Percentiles rank a stretch among this genome's conserved stretches.
Evolutionary conservation across 1,139 yeast species (phyloP).

Genomic region (Yarrowia galli): DNA sequence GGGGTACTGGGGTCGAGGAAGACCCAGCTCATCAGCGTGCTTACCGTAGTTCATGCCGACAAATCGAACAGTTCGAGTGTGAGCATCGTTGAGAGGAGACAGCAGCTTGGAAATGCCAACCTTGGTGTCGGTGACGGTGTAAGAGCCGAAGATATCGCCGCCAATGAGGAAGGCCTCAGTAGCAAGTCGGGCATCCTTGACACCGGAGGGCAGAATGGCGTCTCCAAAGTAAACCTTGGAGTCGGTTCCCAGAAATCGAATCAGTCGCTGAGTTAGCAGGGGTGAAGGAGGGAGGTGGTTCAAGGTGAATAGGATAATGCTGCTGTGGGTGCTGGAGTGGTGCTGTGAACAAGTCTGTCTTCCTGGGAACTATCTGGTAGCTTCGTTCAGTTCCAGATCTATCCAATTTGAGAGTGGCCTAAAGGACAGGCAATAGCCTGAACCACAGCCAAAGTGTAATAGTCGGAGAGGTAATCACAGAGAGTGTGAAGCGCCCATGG

Average conservation of each 20-base stretch:
- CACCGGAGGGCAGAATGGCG: slow-evolving; percentile 52
- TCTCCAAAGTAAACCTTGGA: slow-evolving; percentile 56
- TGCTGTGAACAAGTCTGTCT: too few species aligned
- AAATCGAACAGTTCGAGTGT: slow-evolving; percentile 53
- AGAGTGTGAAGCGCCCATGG: too few species aligned
- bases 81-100: slow-evolving; percentile 53
- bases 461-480: too few species aligned
- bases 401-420: too few species aligned
- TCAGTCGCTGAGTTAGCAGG: slow-evolving; percentile 46
- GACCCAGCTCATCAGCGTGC: slow-evolving; percentile 47
- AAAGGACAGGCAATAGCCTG: too few species aligned
- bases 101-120: slow-evolving; percentile 51
- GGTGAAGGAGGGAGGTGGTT: too few species aligned
- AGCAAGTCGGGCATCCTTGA: slow-evolving; percentile 27
- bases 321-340: too few species aligned
- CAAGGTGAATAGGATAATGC: too few species aligned
- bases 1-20: slow-evolving; percentile 56
- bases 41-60: slow-evolving; percentile 51
- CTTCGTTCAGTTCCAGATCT: too few species aligned
- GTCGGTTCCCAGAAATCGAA: slow-evolving; percentile 55
- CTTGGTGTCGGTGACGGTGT: slow-evolving; percentile 53
- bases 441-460: too few species aligned
- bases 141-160: slow-evolving; percentile 56
- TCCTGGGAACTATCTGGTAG: too few species aligned
- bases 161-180: slow-evolving; percentile 44